phyloP scores from a whole-genome alignment of 805 yeast species.

The Clavispora fructus region DNA sequence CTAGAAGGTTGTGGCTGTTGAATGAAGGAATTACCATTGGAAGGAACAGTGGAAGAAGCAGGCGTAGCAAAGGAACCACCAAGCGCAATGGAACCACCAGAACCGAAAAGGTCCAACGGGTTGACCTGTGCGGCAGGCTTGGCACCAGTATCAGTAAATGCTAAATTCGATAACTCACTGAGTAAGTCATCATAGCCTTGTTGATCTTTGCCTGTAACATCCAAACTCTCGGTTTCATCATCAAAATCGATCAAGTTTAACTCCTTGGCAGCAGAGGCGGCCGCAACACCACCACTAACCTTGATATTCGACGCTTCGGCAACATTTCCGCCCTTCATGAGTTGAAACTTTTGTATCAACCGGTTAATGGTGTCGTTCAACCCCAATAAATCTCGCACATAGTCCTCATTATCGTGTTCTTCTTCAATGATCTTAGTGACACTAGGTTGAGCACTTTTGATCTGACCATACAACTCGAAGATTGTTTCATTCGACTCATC shows the following conservation, averaged over 20 bases:
- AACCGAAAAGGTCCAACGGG: slow-evolving; percentile 38
- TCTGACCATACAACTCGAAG: slow-evolving; percentile 67
- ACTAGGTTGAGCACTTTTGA: slow-evolving; percentile 83
- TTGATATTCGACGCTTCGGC: slow-evolving; percentile 48
- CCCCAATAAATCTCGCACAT: slow-evolving; percentile 58
- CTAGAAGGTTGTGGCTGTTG: slow-evolving; percentile 14
- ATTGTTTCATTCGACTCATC: slow-evolving; percentile 64
- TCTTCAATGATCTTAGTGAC: slow-evolving; percentile 79
- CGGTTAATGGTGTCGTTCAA: slow-evolving; percentile 74
- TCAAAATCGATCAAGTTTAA: slow-evolving; percentile 41
- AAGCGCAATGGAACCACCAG: slow-evolving; percentile 48
- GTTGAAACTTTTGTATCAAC: slow-evolving; percentile 60
- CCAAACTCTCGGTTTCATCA: slow-evolving; percentile 32
- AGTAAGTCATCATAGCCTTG: slow-evolving; percentile 61
- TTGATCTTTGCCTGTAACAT: slow-evolving; percentile 26
- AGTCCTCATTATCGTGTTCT: slow-evolving; percentile 52
- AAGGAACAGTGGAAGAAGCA: slow-evolving; percentile 1
- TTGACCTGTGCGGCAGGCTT: slow-evolving; percentile 18
- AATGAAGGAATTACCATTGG: slow-evolving; percentile 9
- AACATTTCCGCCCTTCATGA: slow-evolving; percentile 60
- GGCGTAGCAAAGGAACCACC: slow-evolving; percentile 15
- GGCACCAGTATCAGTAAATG: slow-evolving; percentile 39
- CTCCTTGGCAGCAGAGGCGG: slow-evolving; percentile 21
- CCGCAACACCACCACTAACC: slow-evolving; percentile 21
- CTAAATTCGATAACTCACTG: slow-evolving; percentile 62